Conservation (phyloP, 768 basidiomycete genomes). For the Porphyrellus cyaneotinctus region DNA sequence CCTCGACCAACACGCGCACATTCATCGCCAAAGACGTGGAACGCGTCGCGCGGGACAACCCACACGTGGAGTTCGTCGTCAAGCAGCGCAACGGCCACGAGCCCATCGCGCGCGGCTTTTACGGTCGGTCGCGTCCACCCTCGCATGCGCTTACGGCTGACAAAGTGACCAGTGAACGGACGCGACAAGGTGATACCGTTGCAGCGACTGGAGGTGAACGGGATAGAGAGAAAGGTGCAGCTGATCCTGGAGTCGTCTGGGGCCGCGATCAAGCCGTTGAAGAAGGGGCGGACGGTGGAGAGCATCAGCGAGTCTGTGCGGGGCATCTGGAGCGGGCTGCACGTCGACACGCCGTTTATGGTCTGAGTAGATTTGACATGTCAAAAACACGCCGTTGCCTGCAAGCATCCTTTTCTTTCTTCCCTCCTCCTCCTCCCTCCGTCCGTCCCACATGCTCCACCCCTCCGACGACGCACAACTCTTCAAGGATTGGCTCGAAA, state of each 20-base stretch:
- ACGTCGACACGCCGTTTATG: slow-evolving; percentile 66
- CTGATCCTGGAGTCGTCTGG: slow-evolving; percentile 86
- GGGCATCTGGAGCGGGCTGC: slow-evolving; percentile 88
- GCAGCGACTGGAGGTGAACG: slow-evolving; percentile 67
- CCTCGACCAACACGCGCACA: slow-evolving; percentile 66
- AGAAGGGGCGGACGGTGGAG: slow-evolving; percentile 61
- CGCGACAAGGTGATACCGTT: slow-evolving; percentile 86
- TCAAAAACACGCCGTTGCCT: slow-evolving; percentile 32
- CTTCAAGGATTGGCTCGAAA: slow-evolving; percentile 12
- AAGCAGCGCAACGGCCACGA: slow-evolving; percentile 70
- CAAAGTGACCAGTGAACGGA: slow-evolving; percentile 60
- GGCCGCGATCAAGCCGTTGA: slow-evolving; percentile 76
- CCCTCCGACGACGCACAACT: slow-evolving; percentile 7
- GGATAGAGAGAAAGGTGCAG: slow-evolving; percentile 73
- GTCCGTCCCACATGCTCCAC: neutral
- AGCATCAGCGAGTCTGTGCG: slow-evolving; percentile 76
- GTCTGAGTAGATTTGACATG: slow-evolving; percentile 33
- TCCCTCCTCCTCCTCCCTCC: neutral
- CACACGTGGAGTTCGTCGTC: slow-evolving; percentile 83
- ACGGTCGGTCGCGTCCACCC: slow-evolving; percentile 43
- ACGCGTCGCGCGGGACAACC: slow-evolving; percentile 63
- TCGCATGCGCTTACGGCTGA: slow-evolving; percentile 8
- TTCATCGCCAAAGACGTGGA: slow-evolving; percentile 64
- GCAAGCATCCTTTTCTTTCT: slow-evolving; percentile 18
- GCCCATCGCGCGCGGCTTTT: slow-evolving; percentile 81